These are phyloP conservation scores for Cyclostephanos invisitatus DNA, from an alignment of 108 stramenopile species.

Conservation along the genomic window DNA sequence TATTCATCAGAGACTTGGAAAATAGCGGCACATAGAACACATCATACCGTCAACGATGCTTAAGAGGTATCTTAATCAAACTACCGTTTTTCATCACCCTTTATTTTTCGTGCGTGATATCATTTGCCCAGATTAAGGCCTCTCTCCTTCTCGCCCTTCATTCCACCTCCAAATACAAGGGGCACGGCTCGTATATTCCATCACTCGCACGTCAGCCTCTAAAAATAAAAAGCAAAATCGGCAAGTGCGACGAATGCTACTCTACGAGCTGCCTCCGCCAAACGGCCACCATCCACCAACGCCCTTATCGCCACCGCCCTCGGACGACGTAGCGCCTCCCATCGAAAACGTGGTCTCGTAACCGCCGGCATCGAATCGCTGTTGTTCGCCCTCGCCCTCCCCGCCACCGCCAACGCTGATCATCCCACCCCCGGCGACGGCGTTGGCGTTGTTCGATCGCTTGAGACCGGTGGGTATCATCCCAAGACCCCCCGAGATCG, in stretches of 20 bases:
- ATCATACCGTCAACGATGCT: too few species aligned
- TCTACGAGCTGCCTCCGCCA: slow-evolving; percentile 13
- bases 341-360: slow-evolving; percentile 48
- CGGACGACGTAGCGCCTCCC: slow-evolving; percentile 6
- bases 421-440: slow-evolving; percentile 7
- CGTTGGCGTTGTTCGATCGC: neutral
- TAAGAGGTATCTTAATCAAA: too few species aligned
- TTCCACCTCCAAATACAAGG: neutral
- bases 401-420: slow-evolving; percentile 31
- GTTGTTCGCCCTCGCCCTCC: slow-evolving; percentile 10
- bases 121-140: neutral
- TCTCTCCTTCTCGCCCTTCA: neutral
- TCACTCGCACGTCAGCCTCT: neutral
- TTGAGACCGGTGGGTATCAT: slow-evolving; percentile 51
- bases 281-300: slow-evolving; percentile 55
- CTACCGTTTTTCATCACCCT: too few species aligned
- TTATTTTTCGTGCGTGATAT: neutral
- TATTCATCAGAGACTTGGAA: too few species aligned
- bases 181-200: too few species aligned
- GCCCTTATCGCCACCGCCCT: slow-evolving; percentile 22
- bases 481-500: slow-evolving; percentile 78
- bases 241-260: neutral
- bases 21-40: too few species aligned
- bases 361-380: slow-evolving; percentile 39
- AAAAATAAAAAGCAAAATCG: neutral